A percentile compares a stretch with the other conserved stretches of the same genome.
Conservation (phyloP, 768 basidiomycete genomes). For the Terana coerulea region DNA sequence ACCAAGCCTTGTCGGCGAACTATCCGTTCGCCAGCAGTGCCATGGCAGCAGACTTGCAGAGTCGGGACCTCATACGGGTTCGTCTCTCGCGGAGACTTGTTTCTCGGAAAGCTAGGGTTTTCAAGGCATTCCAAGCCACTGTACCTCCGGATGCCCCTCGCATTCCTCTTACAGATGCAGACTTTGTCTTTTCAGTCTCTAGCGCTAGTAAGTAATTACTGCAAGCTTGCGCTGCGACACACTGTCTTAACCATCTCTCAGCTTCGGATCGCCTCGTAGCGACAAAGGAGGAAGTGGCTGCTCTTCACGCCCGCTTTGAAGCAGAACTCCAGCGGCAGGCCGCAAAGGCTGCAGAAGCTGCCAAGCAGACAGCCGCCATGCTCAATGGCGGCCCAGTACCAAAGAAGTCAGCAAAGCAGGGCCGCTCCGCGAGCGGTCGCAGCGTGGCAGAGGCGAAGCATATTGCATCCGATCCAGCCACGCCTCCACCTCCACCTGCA, state of each 20-base stretch:
- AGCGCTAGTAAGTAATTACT: slow-evolving; percentile 66
- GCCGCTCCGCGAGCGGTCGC: slow-evolving; percentile 26
- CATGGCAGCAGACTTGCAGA: slow-evolving; percentile 22
- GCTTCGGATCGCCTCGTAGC: slow-evolving; percentile 70
- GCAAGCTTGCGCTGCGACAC: slow-evolving; percentile 17
- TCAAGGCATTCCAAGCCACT: slow-evolving; percentile 29
- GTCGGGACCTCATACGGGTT: slow-evolving; percentile 30
- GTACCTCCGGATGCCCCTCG: slow-evolving; percentile 29
- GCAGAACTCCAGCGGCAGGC: slow-evolving; percentile 71
- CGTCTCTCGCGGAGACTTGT: slow-evolving; percentile 54
- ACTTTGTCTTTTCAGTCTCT: slow-evolving; percentile 59
- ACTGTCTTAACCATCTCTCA: slow-evolving; percentile 29
- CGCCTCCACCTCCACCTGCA: slow-evolving; percentile 17
- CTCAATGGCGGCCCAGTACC: slow-evolving; percentile 32
- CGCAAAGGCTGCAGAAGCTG: slow-evolving; percentile 45
- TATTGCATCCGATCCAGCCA: background rate
- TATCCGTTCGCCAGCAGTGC: slow-evolving; percentile 36
- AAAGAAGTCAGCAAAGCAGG: slow-evolving; percentile 37
- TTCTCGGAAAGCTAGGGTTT: slow-evolving; percentile 48
- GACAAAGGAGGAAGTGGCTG: slow-evolving; percentile 65
- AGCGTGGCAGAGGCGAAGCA: background rate
- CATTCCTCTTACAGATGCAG: slow-evolving; percentile 44
- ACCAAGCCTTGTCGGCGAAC: slow-evolving; percentile 65
- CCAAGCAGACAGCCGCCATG: slow-evolving; percentile 45
- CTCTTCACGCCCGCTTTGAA: slow-evolving; percentile 66